Evolutionary conservation across 2,329 filamentous ascomycete species (phyloP).

Genomic region (Dothistroma septosporum): DNA sequence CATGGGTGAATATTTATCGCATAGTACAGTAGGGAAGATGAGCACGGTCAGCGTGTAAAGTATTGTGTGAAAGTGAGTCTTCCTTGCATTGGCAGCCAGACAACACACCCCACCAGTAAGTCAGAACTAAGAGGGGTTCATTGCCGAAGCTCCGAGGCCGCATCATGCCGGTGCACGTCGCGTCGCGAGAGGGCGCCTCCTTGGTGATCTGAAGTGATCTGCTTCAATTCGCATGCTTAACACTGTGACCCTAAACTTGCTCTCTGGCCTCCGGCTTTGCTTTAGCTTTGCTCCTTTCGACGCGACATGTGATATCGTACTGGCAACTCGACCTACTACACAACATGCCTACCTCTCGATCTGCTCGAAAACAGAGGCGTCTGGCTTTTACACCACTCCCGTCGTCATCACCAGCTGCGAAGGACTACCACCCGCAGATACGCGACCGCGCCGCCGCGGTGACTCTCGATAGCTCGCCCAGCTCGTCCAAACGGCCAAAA

Average conservation of each 20-base stretch:
- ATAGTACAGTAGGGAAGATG: background rate
- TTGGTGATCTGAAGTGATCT: background rate
- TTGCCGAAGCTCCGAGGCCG: background rate
- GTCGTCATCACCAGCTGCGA: slow-evolving; percentile 38
- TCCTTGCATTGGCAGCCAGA: background rate
- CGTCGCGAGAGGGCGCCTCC: too few relatives aligned
- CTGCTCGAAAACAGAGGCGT: slow-evolving; percentile 36
- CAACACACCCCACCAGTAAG: background rate
- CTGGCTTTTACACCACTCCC: slow-evolving; percentile 43
- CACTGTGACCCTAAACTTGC: background rate
- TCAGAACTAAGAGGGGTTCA: background rate
- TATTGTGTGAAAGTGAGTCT: background rate
- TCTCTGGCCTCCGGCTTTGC: background rate
- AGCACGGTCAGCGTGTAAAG: background rate
- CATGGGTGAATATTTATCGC: background rate
- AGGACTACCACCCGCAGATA: slow-evolving; percentile 33
- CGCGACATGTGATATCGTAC: background rate
- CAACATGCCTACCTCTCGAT: slow-evolving; percentile 14
- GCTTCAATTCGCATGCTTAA: background rate
- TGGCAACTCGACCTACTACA: background rate
- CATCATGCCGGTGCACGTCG: background rate
- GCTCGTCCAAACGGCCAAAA: slow-evolving; percentile 28
- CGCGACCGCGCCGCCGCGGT: slow-evolving; percentile 35
- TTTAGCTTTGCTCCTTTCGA: background rate
- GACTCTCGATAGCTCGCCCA: slow-evolving; percentile 29